phyloP scores from a whole-genome alignment of 2,329 filamentous ascomycete genomes.

The Clonostachys chloroleuca region DNA sequence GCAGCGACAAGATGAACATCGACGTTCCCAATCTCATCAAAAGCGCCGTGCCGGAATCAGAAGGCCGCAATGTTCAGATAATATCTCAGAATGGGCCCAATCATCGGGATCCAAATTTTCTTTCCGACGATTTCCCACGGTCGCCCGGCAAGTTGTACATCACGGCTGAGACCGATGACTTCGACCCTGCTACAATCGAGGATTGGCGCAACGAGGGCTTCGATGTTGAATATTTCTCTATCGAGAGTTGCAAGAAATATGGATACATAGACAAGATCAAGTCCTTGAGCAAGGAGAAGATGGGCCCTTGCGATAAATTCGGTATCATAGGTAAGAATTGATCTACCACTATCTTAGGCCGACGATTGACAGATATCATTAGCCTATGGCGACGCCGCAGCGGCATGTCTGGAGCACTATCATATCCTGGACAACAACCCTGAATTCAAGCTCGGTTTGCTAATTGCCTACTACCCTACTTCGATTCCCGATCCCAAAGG shows the following conservation, averaged over 20 bases:
- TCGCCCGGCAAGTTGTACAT: slow-evolving; percentile 32
- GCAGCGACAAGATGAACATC: not conserved
- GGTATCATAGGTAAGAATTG: slow-evolving; percentile 31
- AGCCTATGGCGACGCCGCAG: slow-evolving; percentile 39
- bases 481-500: slow-evolving; percentile 35
- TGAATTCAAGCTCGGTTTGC: slow-evolving; percentile 32
- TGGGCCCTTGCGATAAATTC: slow-evolving; percentile 35
- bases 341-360: not conserved
- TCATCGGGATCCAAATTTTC: slow-evolving; percentile 33
- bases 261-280: slow-evolving; percentile 27
- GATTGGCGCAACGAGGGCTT: slow-evolving; percentile 39
- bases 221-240: slow-evolving; percentile 32
- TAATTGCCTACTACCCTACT: slow-evolving; percentile 40
- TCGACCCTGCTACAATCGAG: slow-evolving; percentile 26
- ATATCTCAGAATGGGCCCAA: slow-evolving; percentile 23
- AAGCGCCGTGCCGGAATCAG: slow-evolving; percentile 18
- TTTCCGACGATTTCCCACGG: slow-evolving; percentile 31
- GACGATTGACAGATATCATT: not conserved
- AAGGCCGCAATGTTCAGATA: slow-evolving; percentile 21
- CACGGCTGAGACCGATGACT: slow-evolving; percentile 34
- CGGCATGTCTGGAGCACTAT: slow-evolving; percentile 35
- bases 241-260: slow-evolving; percentile 18
- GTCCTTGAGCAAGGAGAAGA: slow-evolving; percentile 19
- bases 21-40: slow-evolving; percentile 16
- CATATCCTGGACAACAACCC: slow-evolving; percentile 38